A percentile compares a stretch with the other conserved stretches of the same genome.
Conservation (phyloP, 768 basidiomycete genomes). For the Hygrophoropsis aurantiaca region DNA sequence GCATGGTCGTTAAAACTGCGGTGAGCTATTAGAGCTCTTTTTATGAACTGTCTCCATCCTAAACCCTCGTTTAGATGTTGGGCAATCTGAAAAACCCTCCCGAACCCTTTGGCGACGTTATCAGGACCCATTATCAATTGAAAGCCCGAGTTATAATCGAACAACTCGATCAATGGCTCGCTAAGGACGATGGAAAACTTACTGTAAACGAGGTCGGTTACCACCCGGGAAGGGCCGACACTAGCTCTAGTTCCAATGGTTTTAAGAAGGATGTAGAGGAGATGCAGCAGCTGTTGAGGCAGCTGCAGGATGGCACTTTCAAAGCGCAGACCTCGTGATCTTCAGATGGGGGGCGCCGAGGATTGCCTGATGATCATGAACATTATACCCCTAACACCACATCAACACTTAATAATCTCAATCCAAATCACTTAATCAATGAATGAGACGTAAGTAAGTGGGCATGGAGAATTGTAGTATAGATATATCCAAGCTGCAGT, state of each 20-base stretch:
- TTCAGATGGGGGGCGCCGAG: too few relatives aligned
- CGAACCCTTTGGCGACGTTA: constrained; percentile 83
- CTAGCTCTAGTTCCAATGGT: constrained; percentile 52
- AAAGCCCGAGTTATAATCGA: constrained; percentile 69
- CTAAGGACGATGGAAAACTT: constrained; percentile 68
- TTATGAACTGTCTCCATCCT: constrained; percentile 2
- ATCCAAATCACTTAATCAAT: neutral
- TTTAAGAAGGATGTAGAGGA: constrained; percentile 72
- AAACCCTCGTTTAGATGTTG: constrained; percentile 59
- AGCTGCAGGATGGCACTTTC: constrained; percentile 35
- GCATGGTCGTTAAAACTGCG: constrained; percentile 90
- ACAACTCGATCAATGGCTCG: constrained; percentile 81
- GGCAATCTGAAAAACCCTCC: constrained; percentile 80
- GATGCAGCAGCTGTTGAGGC: constrained; percentile 57
- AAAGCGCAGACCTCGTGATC: constrained; percentile 11
- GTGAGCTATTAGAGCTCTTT: constrained; percentile 38
- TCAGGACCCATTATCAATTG: constrained; percentile 87
- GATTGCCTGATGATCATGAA: neutral
- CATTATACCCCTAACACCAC: too few relatives aligned
- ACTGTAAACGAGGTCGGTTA: constrained; percentile 58
- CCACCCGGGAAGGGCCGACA: constrained; percentile 32
- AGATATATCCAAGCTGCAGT: too few relatives aligned
- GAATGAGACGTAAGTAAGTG: too few relatives aligned
- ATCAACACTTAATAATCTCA: neutral
- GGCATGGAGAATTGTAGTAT: too few relatives aligned